Evolutionary conservation across 2,329 filamentous ascomycete species (phyloP).

Genomic region (Colletotrichum orchidophilum): DNA sequence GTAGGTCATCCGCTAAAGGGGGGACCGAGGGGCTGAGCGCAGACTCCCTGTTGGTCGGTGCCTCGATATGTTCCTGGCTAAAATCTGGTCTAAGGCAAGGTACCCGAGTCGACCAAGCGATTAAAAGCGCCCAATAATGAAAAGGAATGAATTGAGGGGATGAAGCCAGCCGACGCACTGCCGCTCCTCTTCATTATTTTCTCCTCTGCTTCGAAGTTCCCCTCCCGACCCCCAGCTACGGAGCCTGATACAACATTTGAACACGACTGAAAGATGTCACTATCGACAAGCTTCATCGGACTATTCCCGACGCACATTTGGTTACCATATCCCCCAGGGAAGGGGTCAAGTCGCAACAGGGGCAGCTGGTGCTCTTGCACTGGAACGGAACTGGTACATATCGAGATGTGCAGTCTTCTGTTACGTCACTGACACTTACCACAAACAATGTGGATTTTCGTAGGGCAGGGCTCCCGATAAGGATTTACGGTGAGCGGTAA

Average conservation of each 20-base stretch:
- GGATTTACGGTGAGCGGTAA: not conserved
- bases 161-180: conserved; percentile 8
- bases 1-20: not conserved
- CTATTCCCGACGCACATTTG: conserved; percentile 15
- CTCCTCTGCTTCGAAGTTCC: not conserved
- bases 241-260: not conserved
- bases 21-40: conserved; percentile 21
- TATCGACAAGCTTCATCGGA: conserved; percentile 12
- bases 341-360: not conserved
- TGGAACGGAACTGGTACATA: not conserved
- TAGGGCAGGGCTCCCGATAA: not conserved
- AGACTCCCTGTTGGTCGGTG: conserved; percentile 18
- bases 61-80: conserved; percentile 1
- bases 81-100: conserved; percentile 25
- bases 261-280: not conserved
- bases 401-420: not conserved
- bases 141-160: not conserved
- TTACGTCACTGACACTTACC: not conserved
- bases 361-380: not conserved
- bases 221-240: not conserved
- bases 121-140: conserved; percentile 7
- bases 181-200: not conserved
- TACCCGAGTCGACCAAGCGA: conserved; percentile 13
- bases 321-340: not conserved
- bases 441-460: not conserved